Evolutionary conservation across 2,329 filamentous ascomycete genomes (phyloP), one percentile per base, ranked within the genome.

Genomic region (Xylariaceae sp.): DNA sequence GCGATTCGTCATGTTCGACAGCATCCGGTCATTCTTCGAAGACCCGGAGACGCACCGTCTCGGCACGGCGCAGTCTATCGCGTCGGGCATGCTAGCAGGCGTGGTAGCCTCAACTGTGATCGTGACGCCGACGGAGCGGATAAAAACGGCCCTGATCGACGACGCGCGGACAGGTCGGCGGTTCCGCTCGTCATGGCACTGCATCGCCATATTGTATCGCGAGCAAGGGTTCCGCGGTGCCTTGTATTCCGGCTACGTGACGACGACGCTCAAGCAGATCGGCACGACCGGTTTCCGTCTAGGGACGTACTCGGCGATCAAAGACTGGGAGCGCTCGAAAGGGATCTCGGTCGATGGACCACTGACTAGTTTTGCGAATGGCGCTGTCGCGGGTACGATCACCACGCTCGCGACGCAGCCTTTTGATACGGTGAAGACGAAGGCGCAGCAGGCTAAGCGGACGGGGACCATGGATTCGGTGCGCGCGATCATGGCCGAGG

Each of bases 61-160:
- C n/a, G 80, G 81, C 0, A 79, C 83, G 2, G 61, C 77, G 1
- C 76, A 82, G 3, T 86, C 83, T 49, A 75, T 88, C 29, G 67
- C 79, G 3, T 81, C 84, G 2, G 85, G 85, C 26, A 87, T 87
- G 82, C 72, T 77, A 0, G 80, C 82, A 0, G 85, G 85, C 2
- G 78, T 86, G 1, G 78, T 85, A 0, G 82, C 85, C 21, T 82
- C 79, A 12, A 78, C 84, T 1, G 74, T 81, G 16, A 80, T 83
- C 33, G 85, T 87, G 3, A 87, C 85, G 14, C 85, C 85, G 0
- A 84, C 82, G 0, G 85, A 87, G 68, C 78, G 85, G 37, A 82
- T 87, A 70, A 88, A 88, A 69, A 87, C 85, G 0, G 84, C 83
- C 1, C 70, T 87, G 11, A 87, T 88, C 58, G 85, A 87, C 67